Percentiles rank a stretch among this genome's conserved stretches.
phyloP scores from a whole-genome alignment of 2,329 filamentous ascomycete genomes.

The Amesomyces nigricolor region DNA sequence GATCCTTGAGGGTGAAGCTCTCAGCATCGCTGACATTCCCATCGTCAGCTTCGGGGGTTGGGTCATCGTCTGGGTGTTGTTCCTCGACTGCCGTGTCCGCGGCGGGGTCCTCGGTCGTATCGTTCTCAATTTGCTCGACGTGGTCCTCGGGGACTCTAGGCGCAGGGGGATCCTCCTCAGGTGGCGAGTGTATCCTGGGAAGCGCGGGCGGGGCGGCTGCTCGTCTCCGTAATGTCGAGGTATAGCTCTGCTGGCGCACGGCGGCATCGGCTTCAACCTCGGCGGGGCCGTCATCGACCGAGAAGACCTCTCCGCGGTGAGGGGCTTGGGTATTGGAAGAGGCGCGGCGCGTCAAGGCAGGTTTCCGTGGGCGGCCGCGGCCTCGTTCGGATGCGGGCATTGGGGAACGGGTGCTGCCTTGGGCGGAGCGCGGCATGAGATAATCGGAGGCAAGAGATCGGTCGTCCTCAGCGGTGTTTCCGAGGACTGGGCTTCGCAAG shows the following conservation, averaged over 20 bases:
- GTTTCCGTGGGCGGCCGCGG: slow-evolving; percentile 60
- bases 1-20: slow-evolving; percentile 95
- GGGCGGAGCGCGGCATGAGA: slow-evolving; percentile 32
- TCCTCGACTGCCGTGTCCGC: slow-evolving; percentile 32
- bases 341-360: slow-evolving; percentile 63
- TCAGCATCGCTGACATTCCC: slow-evolving; percentile 80
- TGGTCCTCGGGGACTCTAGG: slow-evolving; percentile 19
- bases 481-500: slow-evolving; percentile 20
- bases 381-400: slow-evolving; percentile 44
- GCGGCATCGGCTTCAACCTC: slow-evolving; percentile 69
- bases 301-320: slow-evolving; percentile 80
- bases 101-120: slow-evolving; percentile 20
- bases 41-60: slow-evolving; percentile 37
- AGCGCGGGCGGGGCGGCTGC: slow-evolving; percentile 31
- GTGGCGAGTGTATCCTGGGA: slow-evolving; percentile 29
- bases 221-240: slow-evolving; percentile 37
- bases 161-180: slow-evolving; percentile 25
- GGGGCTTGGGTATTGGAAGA: slow-evolving; percentile 68
- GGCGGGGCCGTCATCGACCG: slow-evolving; percentile 77
- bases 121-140: slow-evolving; percentile 19
- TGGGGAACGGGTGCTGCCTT: slow-evolving; percentile 38
- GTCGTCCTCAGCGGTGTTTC: slow-evolving; percentile 23
- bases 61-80: slow-evolving; percentile 29
- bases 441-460: slow-evolving; percentile 35
- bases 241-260: slow-evolving; percentile 40